Conservation (phyloP, 2,329 filamentous ascomycete genomes). For the Coniochaeta ligniaria region DNA sequence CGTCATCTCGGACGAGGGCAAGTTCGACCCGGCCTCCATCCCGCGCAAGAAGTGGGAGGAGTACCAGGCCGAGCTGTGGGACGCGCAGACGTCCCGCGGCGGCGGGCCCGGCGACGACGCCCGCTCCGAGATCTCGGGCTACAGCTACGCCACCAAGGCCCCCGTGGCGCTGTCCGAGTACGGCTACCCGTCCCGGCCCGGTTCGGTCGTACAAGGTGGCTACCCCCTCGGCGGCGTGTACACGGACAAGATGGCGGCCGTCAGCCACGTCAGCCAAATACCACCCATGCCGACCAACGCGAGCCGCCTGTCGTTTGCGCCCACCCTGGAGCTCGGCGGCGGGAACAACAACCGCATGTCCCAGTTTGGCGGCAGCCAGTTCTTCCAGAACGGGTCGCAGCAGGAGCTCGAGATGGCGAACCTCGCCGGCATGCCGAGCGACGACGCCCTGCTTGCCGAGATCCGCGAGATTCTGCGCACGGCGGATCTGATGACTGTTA, state of each 20-base stretch:
- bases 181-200: slow-evolving; percentile 49
- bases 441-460: slow-evolving; percentile 86
- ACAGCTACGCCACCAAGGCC: slow-evolving; percentile 86
- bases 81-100: slow-evolving; percentile 70
- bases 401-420: slow-evolving; percentile 70
- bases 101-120: slow-evolving; percentile 49
- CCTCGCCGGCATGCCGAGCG: slow-evolving; percentile 69
- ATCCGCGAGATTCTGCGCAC: slow-evolving; percentile 89
- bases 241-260: slow-evolving; percentile 38
- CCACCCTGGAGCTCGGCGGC: slow-evolving; percentile 51
- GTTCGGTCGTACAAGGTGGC: slow-evolving; percentile 32
- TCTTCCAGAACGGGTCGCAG: slow-evolving; percentile 41
- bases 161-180: slow-evolving; percentile 59
- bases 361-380: slow-evolving; percentile 53
- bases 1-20: slow-evolving; percentile 92
- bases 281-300: slow-evolving; percentile 46
- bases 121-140: slow-evolving; percentile 83
- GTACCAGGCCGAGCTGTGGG: slow-evolving; percentile 97
- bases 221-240: slow-evolving; percentile 29
- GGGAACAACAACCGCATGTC: slow-evolving; percentile 51
- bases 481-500: slow-evolving; percentile 94
- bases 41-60: slow-evolving; percentile 99
- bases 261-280: slow-evolving; percentile 14
- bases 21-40: slow-evolving; percentile 88
- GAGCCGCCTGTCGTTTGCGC: slow-evolving; percentile 67